A percentile compares a stretch with the other conserved stretches of the same genome.
These are phyloP conservation scores for Syncephalastrum monosporum DNA, from an alignment of 371 early-diverging fungal genomes.

Conservation along the genomic window DNA sequence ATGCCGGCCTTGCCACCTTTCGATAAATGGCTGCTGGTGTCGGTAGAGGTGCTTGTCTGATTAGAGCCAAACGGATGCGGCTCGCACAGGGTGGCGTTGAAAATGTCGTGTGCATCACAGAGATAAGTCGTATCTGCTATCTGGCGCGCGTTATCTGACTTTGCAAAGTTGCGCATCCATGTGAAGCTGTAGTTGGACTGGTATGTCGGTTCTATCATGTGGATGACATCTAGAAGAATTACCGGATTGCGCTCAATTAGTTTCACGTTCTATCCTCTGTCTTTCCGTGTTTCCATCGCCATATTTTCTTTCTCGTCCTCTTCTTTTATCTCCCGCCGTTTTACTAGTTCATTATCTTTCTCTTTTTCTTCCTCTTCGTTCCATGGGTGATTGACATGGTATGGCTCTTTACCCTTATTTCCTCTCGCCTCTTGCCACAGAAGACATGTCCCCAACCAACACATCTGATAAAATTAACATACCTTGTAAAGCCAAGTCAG, in stretches of 20 bases:
- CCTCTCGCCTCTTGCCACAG: too few relatives aligned
- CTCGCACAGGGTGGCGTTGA: slow-evolving; percentile 9
- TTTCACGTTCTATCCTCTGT: slow-evolving; percentile 2
- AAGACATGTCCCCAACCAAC: too few relatives aligned
- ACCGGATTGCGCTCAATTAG: slow-evolving; percentile 1
- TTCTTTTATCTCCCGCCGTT: not conserved
- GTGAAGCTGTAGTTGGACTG: slow-evolving; percentile 25
- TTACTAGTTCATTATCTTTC: not conserved
- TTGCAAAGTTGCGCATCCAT: slow-evolving; percentile 47
- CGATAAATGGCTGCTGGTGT: slow-evolving; percentile 2
- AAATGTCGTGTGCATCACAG: slow-evolving; percentile 14
- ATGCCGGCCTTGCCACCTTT: slow-evolving; percentile 41
- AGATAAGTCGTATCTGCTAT: slow-evolving; percentile 5
- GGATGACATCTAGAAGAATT: slow-evolving; percentile 29
- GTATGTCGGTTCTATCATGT: slow-evolving; percentile 45
- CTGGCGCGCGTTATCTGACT: slow-evolving; percentile 13
- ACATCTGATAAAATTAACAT: not conserved
- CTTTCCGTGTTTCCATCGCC: not conserved
- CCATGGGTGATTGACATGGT: too few relatives aligned
- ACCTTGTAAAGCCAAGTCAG: slow-evolving; percentile 38
- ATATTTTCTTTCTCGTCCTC: too few relatives aligned
- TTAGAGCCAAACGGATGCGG: slow-evolving; percentile 10
- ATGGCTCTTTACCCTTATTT: too few relatives aligned
- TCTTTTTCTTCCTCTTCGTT: too few relatives aligned
- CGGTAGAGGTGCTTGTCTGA: not conserved